Percentiles rank a stretch among this genome's conserved stretches.
These are phyloP conservation scores for Thielaviopsis populi DNA, from an alignment of 2,329 filamentous ascomycete species.

Conservation along the genomic window DNA sequence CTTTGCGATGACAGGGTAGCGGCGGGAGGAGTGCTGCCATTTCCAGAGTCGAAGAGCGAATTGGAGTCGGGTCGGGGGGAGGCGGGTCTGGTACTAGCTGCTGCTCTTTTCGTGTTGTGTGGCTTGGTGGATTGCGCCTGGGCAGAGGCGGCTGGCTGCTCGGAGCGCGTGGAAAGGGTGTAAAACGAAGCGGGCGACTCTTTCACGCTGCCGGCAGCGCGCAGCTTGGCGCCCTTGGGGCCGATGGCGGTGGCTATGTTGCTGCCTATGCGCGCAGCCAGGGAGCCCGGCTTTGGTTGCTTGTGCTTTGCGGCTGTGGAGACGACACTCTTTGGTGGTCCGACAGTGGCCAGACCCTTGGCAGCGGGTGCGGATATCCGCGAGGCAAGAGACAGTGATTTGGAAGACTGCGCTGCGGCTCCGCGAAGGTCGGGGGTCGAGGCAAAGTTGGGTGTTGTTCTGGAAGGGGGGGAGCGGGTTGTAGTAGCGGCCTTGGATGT, in stretches of 20 bases:
- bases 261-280: constrained; percentile 11
- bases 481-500: neutral
- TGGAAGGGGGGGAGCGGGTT: neutral
- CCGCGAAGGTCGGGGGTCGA: neutral
- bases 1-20: neutral
- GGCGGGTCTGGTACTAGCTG: neutral
- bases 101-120: neutral
- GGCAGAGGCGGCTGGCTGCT: neutral
- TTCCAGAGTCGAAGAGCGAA: neutral
- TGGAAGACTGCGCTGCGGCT: neutral
- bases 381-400: constrained; percentile 11
- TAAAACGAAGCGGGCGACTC: neutral
- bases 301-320: neutral
- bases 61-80: neutral
- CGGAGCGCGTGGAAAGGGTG: constrained; percentile 3
- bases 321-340: constrained; percentile 9
- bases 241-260: constrained; percentile 9
- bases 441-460: neutral
- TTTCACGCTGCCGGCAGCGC: neutral
- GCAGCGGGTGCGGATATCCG: constrained; percentile 15
- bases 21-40: neutral
- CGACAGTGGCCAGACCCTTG: constrained; percentile 10
- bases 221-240: constrained; percentile 12
- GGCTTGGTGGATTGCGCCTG: neutral
- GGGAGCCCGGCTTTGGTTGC: constrained; percentile 9